Evolutionary conservation across 148 eudicot genomes (phyloP), one percentile per base, ranked within the genome.

Genomic region (Drosera capensis): DNA sequence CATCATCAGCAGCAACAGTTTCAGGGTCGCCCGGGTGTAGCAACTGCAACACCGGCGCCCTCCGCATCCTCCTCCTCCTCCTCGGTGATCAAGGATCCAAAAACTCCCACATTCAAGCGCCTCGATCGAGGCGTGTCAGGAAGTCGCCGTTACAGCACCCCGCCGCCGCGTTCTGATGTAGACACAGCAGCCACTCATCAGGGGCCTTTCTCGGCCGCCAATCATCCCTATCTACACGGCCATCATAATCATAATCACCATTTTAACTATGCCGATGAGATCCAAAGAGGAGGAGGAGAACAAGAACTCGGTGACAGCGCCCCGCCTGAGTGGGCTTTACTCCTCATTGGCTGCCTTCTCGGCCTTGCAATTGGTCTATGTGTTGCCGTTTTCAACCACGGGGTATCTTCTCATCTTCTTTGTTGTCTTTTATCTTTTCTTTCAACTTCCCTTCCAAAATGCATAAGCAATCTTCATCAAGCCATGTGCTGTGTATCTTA

Each of bases 361-460:
- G 96, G 96, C 36, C 83, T 88, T 26, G 94, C 94, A 16, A 77
- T 94, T 5, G 96, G 96, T n/a, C 80, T 88, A 39, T 83, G 83
- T 54, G 94, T 88, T 14, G 94, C 92, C 4, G 83, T 68, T 28
- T 88, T 88, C 55, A 80, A 88, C 47, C 95, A 82, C 14, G 92
- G 81, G 71, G 95, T 83, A 45, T 63, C 59, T 52, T 34, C 13
- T 31, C 8, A 8, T 55, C 2, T 20, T 52, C 16, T 49, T 8
- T 28, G 4, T 4, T 4, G 4, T 3, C 31, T 28, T 28, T 28
- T 28, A 28, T 28, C 14, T 3, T 31, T 55, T n/a, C 43, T 45
- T 38, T 8, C 3, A 9, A 23, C 44, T 25, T n/a, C 31, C 23
- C 15, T 20, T 4, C 14, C 25, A 14, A 44, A 12, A 23, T 45